Evolutionary conservation across 805 yeast genomes (phyloP), one percentile per base, ranked within the genome.

Genomic region (Ogataea chonburiensis): DNA sequence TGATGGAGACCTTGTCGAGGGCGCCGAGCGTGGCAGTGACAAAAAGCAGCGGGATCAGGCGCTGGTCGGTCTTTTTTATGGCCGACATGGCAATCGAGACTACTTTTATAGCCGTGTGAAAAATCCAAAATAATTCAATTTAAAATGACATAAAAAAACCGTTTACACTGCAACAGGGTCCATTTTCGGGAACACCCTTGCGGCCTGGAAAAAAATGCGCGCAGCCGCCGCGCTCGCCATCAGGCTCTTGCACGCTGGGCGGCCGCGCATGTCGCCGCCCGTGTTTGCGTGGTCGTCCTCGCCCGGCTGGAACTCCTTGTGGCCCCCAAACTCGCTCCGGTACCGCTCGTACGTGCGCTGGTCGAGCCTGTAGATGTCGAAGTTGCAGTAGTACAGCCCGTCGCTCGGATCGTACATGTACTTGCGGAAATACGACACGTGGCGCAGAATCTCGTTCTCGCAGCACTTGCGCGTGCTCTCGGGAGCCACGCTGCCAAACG

Each of bases 171-270:
- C n/a, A 3, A 43, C 45, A 4, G 55, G 53, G 28, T 46, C 50
- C 51, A 61, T 49, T 24, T 59, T 53, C 5, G 75, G 74, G 12
- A 68, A 64, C 2, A 77, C 61, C 44, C 86, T 65, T 3, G 82
- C 84, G 22, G 76, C 79, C 57, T 79, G 85, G 63, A 79, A 76
- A 61, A 79, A 80, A 7, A 75, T 70, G 50, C 86, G 68, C 3
- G 86, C 86, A 8, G 86, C 86, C 7, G 84, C 63, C 9, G 79
- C 86, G 30, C 69, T 63, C 3, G 80, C 81, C 67, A 81, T 79
- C 52, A 81, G 61, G 4, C 69, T 67, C 37, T 56, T 56, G 30
- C 49, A 49, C 42, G 67, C 47, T 8, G 63, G 61, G 24, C 65
- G 59, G 17, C 58, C 52, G 16, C 49, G 49, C 4, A 52, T 30